These are phyloP conservation scores for Gossypium thurberi DNA, from an alignment of 345 rosid species.

Conservation along the genomic window DNA sequence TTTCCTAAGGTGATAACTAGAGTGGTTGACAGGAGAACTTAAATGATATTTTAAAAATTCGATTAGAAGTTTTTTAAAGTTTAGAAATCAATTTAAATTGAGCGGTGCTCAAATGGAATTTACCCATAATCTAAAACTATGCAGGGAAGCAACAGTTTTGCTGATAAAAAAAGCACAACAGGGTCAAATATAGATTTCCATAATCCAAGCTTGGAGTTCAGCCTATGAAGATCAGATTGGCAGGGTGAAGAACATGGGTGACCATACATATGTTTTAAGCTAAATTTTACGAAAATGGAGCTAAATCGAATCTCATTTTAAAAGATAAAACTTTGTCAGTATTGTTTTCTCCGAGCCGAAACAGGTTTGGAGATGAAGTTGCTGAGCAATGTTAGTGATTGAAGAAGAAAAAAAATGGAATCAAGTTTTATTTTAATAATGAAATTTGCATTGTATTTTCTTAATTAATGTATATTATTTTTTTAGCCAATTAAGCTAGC, in stretches of 20 bases:
- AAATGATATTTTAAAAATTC: no score
- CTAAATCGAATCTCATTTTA: not conserved
- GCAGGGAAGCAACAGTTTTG: conserved; percentile 26
- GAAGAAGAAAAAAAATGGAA: not conserved
- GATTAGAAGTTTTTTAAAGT: no score
- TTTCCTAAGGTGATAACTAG: no score
- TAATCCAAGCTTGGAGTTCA: conserved; percentile 41
- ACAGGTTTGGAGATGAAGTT: no score
- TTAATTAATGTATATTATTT: no score
- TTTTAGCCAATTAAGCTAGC: not conserved
- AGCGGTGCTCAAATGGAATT: no score
- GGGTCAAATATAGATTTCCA: conserved; percentile 7
- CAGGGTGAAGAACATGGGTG: conserved; percentile 17
- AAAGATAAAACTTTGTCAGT: not conserved
- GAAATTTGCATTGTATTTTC: not conserved
- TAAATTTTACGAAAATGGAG: no score
- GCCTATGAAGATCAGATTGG: conserved; percentile 38
- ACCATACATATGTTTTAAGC: not conserved
- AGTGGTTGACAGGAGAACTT: no score
- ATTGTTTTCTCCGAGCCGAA: no score
- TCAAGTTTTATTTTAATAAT: not conserved
- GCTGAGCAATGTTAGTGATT: no score
- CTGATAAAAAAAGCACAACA: conserved; percentile 5
- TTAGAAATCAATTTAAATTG: no score
- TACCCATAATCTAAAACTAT: not conserved